phyloP scores from a whole-genome alignment of 495 filamentous ascomycete species.

The Aspergillus funiculosus region DNA sequence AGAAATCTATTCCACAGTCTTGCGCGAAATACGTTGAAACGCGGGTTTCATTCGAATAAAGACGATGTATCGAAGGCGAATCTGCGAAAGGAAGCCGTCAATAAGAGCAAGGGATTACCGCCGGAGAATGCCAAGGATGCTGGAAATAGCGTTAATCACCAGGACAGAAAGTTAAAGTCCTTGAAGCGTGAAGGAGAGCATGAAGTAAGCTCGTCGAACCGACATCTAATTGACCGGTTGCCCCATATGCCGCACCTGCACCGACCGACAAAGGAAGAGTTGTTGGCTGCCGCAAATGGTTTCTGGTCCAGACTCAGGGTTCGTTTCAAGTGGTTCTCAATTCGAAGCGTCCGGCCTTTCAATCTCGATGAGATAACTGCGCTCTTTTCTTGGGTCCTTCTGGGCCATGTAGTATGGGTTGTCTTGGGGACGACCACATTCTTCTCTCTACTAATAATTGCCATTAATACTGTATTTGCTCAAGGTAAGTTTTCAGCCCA shows the following conservation, averaged over 20 bases:
- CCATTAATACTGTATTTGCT: constrained; percentile 93
- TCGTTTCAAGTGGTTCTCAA: constrained; percentile 96
- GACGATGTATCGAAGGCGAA: constrained; percentile 15
- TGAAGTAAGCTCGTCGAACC: constrained; percentile 20
- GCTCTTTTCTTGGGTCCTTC: constrained; percentile 88
- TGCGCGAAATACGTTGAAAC: constrained; percentile 24
- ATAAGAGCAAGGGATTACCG: constrained; percentile 14
- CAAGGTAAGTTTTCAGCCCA: constrained; percentile 55
- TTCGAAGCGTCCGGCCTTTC: constrained; percentile 89
- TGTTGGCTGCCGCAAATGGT: constrained; percentile 83
- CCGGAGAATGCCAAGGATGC: constrained; percentile 1
- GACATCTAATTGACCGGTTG: constrained; percentile 57
- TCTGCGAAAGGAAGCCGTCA: constrained; percentile 7
- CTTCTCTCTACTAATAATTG: constrained; percentile 81
- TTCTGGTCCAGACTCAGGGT: constrained; percentile 90
- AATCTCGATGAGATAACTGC: constrained; percentile 93
- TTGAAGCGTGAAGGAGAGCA: constrained; percentile 13
- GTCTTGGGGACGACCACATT: constrained; percentile 95
- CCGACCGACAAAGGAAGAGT: constrained; percentile 86
- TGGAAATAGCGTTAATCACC: constrained; percentile 5
- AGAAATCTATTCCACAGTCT: constrained; percentile 9
- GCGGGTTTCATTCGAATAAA: constrained; percentile 33
- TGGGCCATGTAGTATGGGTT: constrained; percentile 92
- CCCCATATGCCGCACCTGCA: constrained; percentile 67
- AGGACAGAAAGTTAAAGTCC: not conserved